These are phyloP conservation scores for Wickerhamomyces sp. DNA, from an alignment of 1,139 yeast species.

Conservation along the genomic window DNA sequence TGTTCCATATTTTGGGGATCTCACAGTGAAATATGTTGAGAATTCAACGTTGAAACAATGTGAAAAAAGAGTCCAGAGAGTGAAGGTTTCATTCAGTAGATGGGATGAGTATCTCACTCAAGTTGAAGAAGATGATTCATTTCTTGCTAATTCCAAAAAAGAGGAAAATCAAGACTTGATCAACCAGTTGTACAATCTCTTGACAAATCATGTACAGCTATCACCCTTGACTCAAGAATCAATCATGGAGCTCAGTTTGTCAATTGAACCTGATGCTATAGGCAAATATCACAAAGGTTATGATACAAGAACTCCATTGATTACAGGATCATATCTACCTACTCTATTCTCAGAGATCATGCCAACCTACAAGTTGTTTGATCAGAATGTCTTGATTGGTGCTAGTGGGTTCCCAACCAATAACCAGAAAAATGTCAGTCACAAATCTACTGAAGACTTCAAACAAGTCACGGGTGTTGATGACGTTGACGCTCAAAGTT, in stretches of 20 bases:
- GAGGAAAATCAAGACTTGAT: slow-evolving; percentile 27
- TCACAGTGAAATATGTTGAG: slow-evolving; percentile 41
- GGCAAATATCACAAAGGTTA: slow-evolving; percentile 39
- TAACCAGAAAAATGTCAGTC: slow-evolving; percentile 1
- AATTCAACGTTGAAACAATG: slow-evolving; percentile 49
- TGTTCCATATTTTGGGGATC: slow-evolving; percentile 89
- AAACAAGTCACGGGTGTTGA: slow-evolving; percentile 33
- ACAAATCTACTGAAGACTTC: slow-evolving; percentile 1
- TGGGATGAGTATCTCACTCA: slow-evolving; percentile 66
- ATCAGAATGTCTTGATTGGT: slow-evolving; percentile 44
- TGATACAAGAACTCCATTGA: slow-evolving; percentile 42
- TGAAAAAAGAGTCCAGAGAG: slow-evolving; percentile 61
- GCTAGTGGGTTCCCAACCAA: slow-evolving; percentile 37
- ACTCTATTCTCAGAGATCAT: slow-evolving; percentile 51
- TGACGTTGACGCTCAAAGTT: slow-evolving; percentile 29
- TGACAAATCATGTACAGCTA: slow-evolving; percentile 30
- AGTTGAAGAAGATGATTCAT: slow-evolving; percentile 34
- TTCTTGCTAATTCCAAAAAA: slow-evolving; percentile 24
- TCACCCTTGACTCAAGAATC: slow-evolving; percentile 28
- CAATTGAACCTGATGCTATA: slow-evolving; percentile 38
- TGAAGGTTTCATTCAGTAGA: slow-evolving; percentile 69
- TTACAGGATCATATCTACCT: slow-evolving; percentile 57
- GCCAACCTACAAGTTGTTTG: slow-evolving; percentile 50
- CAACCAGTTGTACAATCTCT: slow-evolving; percentile 31
- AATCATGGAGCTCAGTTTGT: slow-evolving; percentile 37